Percentiles rank a stretch among this genome's conserved stretches.
Evolutionary conservation across 495 filamentous ascomycete genomes (phyloP).

Genomic region (Neurospora intermedia): DNA sequence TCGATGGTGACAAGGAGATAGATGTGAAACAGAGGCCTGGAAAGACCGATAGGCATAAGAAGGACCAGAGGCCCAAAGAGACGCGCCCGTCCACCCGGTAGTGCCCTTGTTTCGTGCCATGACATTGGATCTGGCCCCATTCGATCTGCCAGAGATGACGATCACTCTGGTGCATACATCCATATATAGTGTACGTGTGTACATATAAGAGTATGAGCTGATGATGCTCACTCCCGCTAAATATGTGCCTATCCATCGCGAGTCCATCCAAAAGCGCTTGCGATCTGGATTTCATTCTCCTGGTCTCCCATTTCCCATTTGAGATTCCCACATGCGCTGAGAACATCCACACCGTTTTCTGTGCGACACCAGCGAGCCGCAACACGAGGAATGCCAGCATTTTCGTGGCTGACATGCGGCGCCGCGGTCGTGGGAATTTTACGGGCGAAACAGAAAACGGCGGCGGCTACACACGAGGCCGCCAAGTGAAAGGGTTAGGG

Average conservation of each 20-base stretch:
- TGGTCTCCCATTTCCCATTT: not conserved
- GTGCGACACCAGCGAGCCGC: not conserved
- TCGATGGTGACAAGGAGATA: not conserved
- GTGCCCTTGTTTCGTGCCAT: not conserved
- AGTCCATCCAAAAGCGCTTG: not conserved
- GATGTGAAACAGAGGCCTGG: not conserved
- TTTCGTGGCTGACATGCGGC: not conserved
- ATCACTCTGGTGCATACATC: not conserved
- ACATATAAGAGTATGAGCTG: not conserved
- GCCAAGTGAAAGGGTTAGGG: not conserved
- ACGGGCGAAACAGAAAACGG: not conserved
- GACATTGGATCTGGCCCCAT: not conserved
- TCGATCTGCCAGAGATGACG: not conserved
- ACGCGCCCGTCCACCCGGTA: not conserved
- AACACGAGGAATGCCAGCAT: not conserved
- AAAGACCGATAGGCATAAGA: not conserved
- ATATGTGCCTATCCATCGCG: not conserved
- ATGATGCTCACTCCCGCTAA: not conserved
- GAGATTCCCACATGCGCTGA: not conserved
- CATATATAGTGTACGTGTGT: not conserved
- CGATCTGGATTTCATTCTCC: not conserved
- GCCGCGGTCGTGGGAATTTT: not conserved
- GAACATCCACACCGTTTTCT: not conserved
- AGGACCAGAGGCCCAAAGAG: not conserved
- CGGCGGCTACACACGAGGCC: not conserved